Evolutionary conservation across 306 rosid genomes (phyloP).

Genomic region (Alnus glutinosa): DNA sequence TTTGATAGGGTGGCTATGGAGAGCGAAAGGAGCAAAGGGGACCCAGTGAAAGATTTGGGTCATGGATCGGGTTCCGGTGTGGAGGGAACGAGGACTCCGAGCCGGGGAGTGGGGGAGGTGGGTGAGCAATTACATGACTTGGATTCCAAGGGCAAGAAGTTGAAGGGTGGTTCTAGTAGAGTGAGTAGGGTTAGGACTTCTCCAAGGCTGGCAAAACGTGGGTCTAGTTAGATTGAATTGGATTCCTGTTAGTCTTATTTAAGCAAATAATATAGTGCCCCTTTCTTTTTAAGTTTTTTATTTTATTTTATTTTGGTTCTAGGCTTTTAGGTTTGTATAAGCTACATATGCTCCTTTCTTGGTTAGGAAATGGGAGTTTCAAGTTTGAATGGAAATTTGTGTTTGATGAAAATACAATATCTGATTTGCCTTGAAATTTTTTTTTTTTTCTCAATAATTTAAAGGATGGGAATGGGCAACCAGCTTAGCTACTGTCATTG

Average conservation of each 20-base stretch:
- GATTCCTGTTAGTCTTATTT: not conserved
- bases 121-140: constrained; percentile 29
- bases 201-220: constrained; percentile 54
- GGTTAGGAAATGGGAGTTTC: not conserved
- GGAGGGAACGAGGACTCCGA: constrained; percentile 24
- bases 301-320: not conserved
- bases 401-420: not conserved
- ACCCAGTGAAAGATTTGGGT: constrained; percentile 2
- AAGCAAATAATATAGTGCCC: not conserved
- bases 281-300: not conserved
- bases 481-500: too few species aligned
- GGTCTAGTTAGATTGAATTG: constrained; percentile 16
- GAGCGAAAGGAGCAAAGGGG: constrained; percentile 11
- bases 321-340: not conserved
- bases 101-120: constrained; percentile 36
- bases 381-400: not conserved
- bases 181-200: constrained; percentile 45
- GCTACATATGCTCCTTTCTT: too few species aligned
- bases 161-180: constrained; percentile 25
- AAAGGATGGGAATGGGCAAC: too few species aligned
- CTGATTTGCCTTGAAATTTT: too few species aligned
- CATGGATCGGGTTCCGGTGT: constrained; percentile 19
- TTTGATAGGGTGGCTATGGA: constrained; percentile 73
- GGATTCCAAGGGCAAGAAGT: constrained; percentile 28
- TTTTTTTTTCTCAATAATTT: too few species aligned